Conservation (phyloP, 2,329 filamentous ascomycete species). For the Ramularia endophylla region DNA sequence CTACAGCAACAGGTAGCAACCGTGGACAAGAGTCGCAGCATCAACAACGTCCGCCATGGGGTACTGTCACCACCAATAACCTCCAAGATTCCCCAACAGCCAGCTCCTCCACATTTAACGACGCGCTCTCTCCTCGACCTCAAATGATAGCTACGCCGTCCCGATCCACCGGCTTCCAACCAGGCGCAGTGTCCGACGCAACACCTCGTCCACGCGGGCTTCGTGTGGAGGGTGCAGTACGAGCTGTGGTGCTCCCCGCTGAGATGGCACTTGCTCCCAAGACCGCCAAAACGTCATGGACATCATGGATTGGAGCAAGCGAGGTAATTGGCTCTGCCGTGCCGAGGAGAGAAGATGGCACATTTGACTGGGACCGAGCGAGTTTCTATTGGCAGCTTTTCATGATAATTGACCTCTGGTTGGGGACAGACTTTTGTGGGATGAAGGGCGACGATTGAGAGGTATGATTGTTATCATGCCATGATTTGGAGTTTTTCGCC, state of each 20-base stretch:
- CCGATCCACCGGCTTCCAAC: conserved; percentile 7
- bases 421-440: conserved; percentile 58
- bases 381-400: conserved; percentile 57
- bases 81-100: conserved; percentile 8
- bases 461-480: no score
- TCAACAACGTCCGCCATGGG: neutral
- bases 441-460: conserved; percentile 42
- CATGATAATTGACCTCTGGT: conserved; percentile 49
- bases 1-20: conserved; percentile 20
- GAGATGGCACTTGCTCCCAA: conserved; percentile 45
- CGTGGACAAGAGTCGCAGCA: neutral
- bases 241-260: conserved; percentile 37
- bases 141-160: conserved; percentile 2
- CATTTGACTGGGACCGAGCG: conserved; percentile 67
- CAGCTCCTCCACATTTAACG: conserved; percentile 7
- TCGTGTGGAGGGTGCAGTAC: conserved; percentile 34
- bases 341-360: conserved; percentile 64
- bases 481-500: no score
- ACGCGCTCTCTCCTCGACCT: neutral
- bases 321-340: conserved; percentile 69
- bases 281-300: conserved; percentile 31
- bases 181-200: neutral
- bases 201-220: conserved; percentile 20
- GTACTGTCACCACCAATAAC: neutral
- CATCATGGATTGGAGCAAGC: conserved; percentile 36